Conservation (phyloP, 441 rosid species). For the Lepidium campestre region DNA sequence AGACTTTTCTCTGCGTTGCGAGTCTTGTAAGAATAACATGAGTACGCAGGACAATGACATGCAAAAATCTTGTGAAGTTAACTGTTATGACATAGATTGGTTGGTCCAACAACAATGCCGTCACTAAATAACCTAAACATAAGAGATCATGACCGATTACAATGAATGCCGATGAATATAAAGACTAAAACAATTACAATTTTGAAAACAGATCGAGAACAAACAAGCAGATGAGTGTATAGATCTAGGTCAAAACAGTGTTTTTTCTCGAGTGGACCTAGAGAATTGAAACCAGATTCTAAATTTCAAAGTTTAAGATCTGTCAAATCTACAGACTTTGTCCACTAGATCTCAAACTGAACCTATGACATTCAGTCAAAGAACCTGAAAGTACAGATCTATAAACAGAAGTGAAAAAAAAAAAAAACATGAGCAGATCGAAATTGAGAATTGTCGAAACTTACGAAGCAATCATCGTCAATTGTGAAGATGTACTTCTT, state of each 20-base stretch:
- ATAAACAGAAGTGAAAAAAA: not conserved
- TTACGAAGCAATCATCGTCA: constrained; percentile 96
- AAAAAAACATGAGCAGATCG: not conserved
- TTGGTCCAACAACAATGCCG: not conserved
- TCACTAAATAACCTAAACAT: not conserved
- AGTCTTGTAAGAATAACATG: not conserved
- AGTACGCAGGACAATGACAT: constrained; percentile 17
- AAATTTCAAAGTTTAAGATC: not conserved
- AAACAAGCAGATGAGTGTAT: not conserved
- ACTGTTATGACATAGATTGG: not conserved
- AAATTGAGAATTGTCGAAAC: constrained; percentile 16
- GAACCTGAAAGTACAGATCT: not conserved
- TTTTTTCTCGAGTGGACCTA: not conserved
- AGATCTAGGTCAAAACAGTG: constrained; percentile 19
- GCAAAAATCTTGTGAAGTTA: constrained; percentile 18
- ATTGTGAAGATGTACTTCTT: constrained; percentile 96
- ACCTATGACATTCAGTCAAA: not conserved
- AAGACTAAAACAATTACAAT: not conserved
- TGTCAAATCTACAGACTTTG: not conserved
- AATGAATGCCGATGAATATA: not conserved
- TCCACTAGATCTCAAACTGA: not conserved
- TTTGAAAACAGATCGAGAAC: constrained; percentile 10
- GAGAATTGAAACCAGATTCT: not conserved
- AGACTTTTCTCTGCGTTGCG: not conserved
- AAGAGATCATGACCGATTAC: not conserved